phyloP scores from a whole-genome alignment of 352 stramenopile species.

The Pythium plurisporium region DNA sequence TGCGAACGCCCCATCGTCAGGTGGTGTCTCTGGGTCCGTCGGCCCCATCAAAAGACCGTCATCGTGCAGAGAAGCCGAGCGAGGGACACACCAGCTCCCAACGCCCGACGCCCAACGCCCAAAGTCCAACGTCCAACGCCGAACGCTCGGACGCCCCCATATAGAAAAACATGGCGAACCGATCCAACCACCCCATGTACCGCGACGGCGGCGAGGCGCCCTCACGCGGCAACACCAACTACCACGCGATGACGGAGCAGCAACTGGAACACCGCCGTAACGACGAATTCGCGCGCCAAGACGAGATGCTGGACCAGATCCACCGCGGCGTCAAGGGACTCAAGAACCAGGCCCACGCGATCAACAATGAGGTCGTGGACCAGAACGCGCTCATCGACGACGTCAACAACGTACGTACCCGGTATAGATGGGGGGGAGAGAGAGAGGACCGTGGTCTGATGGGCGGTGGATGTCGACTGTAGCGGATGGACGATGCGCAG shows the following conservation, averaged over 20 bases:
- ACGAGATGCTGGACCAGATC: constrained; percentile 74
- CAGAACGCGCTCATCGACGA: constrained; percentile 83
- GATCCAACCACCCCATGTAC: constrained; percentile 41
- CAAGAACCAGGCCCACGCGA: constrained; percentile 79
- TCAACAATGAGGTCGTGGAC: constrained; percentile 80
- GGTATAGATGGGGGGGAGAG: neutral
- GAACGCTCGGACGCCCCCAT: neutral
- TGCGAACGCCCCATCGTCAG: constrained; percentile 11
- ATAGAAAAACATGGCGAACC: constrained; percentile 16
- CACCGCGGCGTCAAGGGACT: constrained; percentile 70
- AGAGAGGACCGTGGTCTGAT: too few relatives aligned
- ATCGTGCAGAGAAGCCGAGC: neutral
- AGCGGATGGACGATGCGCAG: constrained; percentile 23
- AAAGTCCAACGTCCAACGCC: neutral
- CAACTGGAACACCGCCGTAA: constrained; percentile 53
- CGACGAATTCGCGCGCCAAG: constrained; percentile 56
- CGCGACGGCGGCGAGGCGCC: constrained; percentile 20
- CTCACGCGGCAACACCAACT: constrained; percentile 25
- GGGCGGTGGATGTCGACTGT: neutral
- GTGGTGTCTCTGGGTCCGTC: constrained; percentile 3
- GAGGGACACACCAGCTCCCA: neutral
- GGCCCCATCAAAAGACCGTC: constrained; percentile 1
- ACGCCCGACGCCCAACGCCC: neutral
- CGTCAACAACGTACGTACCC: constrained; percentile 53
- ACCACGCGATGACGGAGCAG: constrained; percentile 63